Conservation (phyloP, 352 stramenopile species). For the Phytophthora colocasiae region DNA sequence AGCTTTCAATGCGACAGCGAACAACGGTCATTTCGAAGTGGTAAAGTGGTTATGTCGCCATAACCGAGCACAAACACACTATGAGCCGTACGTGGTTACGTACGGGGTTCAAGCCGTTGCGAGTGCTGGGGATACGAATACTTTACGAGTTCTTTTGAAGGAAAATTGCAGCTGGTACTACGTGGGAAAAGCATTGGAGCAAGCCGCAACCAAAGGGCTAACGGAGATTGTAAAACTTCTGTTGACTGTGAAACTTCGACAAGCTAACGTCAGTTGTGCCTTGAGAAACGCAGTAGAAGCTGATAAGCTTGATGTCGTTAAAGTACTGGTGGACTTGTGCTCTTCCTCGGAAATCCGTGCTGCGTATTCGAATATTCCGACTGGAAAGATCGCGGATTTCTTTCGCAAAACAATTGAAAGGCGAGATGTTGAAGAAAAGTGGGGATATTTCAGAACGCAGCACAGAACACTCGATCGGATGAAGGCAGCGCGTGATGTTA, state of each 20-base stretch:
- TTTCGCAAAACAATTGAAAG: constrained; percentile 20
- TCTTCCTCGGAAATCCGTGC: constrained; percentile 17
- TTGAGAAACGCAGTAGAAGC: constrained; percentile 18
- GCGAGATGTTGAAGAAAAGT: constrained; percentile 29
- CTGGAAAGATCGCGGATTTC: constrained; percentile 9
- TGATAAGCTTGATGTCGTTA: constrained; percentile 12
- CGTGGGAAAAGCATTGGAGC: constrained; percentile 20
- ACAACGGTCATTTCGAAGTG: constrained; percentile 30
- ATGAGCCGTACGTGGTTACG: constrained; percentile 18
- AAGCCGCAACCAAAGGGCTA: constrained; percentile 16
- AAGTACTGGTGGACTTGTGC: constrained; percentile 22
- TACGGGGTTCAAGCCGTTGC: constrained; percentile 26
- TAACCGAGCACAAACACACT: constrained; percentile 6
- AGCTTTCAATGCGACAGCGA: constrained; percentile 31
- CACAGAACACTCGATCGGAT: constrained; percentile 27
- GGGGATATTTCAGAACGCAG: constrained; percentile 26
- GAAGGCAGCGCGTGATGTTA: constrained; percentile 8
- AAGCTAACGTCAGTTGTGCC: constrained; percentile 27
- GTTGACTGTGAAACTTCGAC: constrained; percentile 21
- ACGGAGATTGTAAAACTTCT: constrained; percentile 21
- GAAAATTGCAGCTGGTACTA: constrained; percentile 33
- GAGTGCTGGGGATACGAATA: constrained; percentile 10
- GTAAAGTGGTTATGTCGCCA: constrained; percentile 30
- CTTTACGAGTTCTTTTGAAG: constrained; percentile 16
- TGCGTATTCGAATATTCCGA: constrained; percentile 5